Percentiles rank a stretch among this genome's conserved stretches.
Evolutionary conservation across 345 rosid species (phyloP).

Genomic region (Ailanthus altissimus): DNA sequence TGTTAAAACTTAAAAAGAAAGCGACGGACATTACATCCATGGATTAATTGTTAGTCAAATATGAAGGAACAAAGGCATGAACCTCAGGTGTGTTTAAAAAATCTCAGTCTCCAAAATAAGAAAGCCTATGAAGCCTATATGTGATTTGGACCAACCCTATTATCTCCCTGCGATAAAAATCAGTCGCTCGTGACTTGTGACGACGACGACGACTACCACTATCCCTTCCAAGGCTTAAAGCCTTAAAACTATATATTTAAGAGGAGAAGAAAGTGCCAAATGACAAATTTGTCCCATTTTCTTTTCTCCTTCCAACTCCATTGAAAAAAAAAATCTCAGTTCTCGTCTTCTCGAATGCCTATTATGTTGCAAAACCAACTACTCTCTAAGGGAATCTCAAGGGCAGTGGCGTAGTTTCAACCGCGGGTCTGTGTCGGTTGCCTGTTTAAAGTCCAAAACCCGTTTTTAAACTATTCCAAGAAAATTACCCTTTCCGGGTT

Average conservation of each 20-base stretch:
- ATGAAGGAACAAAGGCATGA: too few species aligned
- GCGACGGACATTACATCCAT: too few species aligned
- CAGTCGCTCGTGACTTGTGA: not conserved
- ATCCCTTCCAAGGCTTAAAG: not conserved
- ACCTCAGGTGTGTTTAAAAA: too few species aligned
- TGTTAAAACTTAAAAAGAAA: too few species aligned
- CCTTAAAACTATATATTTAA: not conserved
- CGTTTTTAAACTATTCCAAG: conserved; percentile 21
- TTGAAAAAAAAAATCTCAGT: too few species aligned
- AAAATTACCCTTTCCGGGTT: conserved; percentile 16
- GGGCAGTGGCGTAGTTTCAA: conserved; percentile 16
- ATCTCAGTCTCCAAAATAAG: too few species aligned
- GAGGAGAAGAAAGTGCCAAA: not conserved
- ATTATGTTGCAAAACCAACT: too few species aligned
- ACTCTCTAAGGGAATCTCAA: not conserved
- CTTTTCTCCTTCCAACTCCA: too few species aligned
- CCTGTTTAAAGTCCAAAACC: conserved; percentile 17
- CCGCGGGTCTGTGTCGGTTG: conserved; percentile 34
- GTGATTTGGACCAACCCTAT: not conserved
- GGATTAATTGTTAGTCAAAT: too few species aligned
- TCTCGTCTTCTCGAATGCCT: too few species aligned
- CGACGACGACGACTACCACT: too few species aligned
- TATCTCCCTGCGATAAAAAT: too few species aligned
- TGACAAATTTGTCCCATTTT: conserved; percentile 1
- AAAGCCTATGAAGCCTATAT: not conserved